phyloP scores from a whole-genome alignment of 2,329 filamentous ascomycete species.

The Davidsoniella australis region DNA sequence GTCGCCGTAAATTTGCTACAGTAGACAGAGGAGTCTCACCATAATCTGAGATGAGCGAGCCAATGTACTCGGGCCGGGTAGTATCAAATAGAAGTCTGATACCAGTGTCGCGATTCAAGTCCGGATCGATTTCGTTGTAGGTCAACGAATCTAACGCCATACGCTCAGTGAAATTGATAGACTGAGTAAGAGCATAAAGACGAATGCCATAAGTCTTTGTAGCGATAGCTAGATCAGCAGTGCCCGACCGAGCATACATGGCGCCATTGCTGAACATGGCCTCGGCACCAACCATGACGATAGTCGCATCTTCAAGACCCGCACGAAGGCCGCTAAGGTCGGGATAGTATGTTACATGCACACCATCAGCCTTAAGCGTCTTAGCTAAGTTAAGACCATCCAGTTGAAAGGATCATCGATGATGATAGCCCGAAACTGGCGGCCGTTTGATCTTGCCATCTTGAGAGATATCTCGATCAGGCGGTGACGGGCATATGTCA shows the following conservation, averaged over 20 bases:
- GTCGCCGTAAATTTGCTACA: conserved; percentile 11
- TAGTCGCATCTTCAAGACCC: conserved; percentile 47
- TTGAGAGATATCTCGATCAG: conserved; percentile 73
- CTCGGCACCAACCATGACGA: conserved; percentile 78
- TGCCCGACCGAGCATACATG: conserved; percentile 75
- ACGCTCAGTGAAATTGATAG: conserved; percentile 76
- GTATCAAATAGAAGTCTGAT: conserved; percentile 74
- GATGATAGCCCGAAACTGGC: conserved; percentile 66
- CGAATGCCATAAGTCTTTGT: conserved; percentile 60
- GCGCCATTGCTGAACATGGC: conserved; percentile 92
- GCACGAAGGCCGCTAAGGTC: conserved; percentile 59
- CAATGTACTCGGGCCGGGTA: conserved; percentile 71
- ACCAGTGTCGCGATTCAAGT: conserved; percentile 38
- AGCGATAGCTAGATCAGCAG: conserved; percentile 69
- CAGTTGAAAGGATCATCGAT: conserved; percentile 50
- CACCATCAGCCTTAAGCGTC: conserved; percentile 46
- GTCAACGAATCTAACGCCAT: conserved; percentile 86
- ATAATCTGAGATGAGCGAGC: conserved; percentile 80
- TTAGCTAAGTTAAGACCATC: conserved; percentile 46
- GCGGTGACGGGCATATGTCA: conserved; percentile 74
- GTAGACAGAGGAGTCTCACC: conserved; percentile 27
- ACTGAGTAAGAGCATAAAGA: conserved; percentile 83
- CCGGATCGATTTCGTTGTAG: conserved; percentile 77
- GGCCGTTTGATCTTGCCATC: conserved; percentile 51
- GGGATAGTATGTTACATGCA: conserved; percentile 67